Evolutionary conservation across 768 basidiomycete genomes (phyloP).

Genomic region (Trametes villosa): DNA sequence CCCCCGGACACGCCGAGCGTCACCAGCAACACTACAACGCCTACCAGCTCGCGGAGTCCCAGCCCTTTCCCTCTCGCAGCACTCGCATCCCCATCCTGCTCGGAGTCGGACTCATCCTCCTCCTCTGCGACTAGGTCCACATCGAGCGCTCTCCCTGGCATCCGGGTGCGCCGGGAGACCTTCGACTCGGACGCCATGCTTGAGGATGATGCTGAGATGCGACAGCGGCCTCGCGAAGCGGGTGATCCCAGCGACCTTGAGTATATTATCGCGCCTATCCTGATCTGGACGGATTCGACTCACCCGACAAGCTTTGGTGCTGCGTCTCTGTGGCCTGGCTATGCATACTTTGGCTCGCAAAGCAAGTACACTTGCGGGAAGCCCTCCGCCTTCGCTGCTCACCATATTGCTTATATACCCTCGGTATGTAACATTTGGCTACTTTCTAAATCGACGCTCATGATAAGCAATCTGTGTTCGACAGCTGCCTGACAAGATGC

Average conservation of each 20-base stretch:
- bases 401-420: constrained; percentile 51
- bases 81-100: no score
- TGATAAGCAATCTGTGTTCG: not conserved
- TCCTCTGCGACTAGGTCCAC: not conserved
- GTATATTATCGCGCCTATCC: constrained; percentile 11
- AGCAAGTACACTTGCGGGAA: constrained; percentile 43
- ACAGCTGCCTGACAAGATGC: constrained; percentile 37
- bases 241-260: not conserved
- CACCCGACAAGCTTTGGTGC: constrained; percentile 31
- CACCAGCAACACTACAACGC: not conserved
- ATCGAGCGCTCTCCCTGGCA: not conserved
- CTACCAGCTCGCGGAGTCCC: not conserved
- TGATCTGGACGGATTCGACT: constrained; percentile 32
- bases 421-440: constrained; percentile 28
- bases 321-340: constrained; percentile 43
- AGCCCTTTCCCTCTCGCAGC: not conserved
- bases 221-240: not conserved
- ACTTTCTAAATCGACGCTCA: not conserved
- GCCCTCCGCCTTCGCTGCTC: constrained; percentile 36
- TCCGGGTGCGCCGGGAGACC: not conserved
- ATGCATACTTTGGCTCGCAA: constrained; percentile 42
- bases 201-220: constrained; percentile 16
- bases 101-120: no score
- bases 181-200: not conserved
- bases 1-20: not conserved